Conservation (phyloP, 176 grass and related monocot species). For the Chloris gayana region DNA sequence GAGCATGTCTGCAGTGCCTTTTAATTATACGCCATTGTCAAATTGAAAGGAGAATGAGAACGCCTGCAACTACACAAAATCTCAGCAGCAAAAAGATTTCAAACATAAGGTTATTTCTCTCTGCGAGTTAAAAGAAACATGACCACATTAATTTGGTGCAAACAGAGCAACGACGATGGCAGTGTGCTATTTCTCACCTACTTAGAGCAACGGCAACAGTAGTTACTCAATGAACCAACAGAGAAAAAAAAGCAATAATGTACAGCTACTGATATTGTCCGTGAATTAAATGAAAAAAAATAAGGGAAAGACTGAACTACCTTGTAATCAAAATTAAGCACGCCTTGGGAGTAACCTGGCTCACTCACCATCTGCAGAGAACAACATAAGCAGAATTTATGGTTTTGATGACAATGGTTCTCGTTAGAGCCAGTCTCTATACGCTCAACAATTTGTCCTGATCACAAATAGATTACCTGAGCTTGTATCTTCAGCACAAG, state of each 20-base stretch:
- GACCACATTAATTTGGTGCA: background rate
- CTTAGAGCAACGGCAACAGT: no score
- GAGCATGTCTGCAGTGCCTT: constrained; percentile 14
- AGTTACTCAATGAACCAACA: background rate
- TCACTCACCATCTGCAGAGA: constrained; percentile 71
- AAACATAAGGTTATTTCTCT: background rate
- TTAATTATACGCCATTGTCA: background rate
- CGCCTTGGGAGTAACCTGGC: constrained; percentile 67
- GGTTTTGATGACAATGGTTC: background rate
- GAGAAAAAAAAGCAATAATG: background rate
- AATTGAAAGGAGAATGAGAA: background rate
- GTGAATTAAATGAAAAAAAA: background rate
- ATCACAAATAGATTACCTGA: constrained; percentile 52
- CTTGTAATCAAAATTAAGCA: constrained; percentile 67
- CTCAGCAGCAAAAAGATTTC: background rate
- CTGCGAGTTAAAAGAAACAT: background rate
- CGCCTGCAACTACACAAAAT: background rate
- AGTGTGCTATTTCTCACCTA: background rate
- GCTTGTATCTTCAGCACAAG: constrained; percentile 61
- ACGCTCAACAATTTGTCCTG: background rate
- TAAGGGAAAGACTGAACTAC: constrained; percentile 44
- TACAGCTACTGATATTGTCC: background rate
- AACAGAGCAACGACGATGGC: background rate
- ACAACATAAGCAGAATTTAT: constrained; percentile 8
- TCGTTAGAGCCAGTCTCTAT: background rate